A percentile compares a stretch with the other conserved stretches of the same genome.
Conservation (phyloP, 2,329 filamentous ascomycete genomes). For the Chlorencoelia australis region DNA sequence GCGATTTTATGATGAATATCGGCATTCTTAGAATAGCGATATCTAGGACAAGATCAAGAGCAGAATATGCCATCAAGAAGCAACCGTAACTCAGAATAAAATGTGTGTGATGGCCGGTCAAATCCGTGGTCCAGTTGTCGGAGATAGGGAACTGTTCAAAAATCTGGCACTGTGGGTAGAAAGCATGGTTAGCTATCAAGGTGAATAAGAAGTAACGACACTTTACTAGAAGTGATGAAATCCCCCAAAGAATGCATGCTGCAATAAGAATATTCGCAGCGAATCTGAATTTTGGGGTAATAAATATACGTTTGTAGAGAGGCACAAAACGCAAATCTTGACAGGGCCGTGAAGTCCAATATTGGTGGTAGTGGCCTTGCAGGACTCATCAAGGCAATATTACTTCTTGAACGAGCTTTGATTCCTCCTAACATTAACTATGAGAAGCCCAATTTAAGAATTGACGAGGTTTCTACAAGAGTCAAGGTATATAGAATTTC, state of each 20-base stretch:
- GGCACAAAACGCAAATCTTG: background rate
- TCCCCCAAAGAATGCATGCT: background rate
- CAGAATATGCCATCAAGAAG: background rate
- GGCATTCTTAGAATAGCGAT: background rate
- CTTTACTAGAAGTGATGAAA: conserved; percentile 1
- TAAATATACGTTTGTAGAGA: conserved; percentile 1
- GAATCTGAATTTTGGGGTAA: background rate
- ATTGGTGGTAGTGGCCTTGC: conserved; percentile 27
- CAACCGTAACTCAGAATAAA: background rate
- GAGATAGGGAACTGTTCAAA: background rate
- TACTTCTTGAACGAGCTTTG: conserved; percentile 31
- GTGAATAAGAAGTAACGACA: background rate
- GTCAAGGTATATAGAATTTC: too few species aligned
- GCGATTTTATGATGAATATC: background rate
- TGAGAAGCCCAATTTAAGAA: conserved; percentile 27
- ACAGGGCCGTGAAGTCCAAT: conserved; percentile 28
- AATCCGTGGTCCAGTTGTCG: conserved; percentile 1
- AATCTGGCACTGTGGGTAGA: background rate
- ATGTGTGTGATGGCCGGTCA: background rate
- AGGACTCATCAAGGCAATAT: conserved; percentile 29
- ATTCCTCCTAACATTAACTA: conserved; percentile 33
- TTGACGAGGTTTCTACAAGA: too few species aligned
- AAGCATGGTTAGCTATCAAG: background rate
- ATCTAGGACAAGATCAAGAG: background rate
- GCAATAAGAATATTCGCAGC: background rate